Evolutionary conservation across 2,329 filamentous ascomycete genomes (phyloP).

Genomic region (Fusarium papillatum): DNA sequence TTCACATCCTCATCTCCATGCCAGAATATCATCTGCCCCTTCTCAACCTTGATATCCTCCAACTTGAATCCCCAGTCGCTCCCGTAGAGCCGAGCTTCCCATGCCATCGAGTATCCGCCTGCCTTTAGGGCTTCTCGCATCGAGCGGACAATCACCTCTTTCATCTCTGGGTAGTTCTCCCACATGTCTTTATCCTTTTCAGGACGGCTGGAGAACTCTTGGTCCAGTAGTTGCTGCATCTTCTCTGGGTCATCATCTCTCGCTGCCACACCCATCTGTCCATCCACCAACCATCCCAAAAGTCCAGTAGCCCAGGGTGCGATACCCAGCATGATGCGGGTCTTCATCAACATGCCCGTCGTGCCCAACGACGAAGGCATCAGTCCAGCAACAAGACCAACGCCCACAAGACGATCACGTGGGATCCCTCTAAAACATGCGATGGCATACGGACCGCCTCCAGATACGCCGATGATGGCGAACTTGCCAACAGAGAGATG

Average conservation of each 20-base stretch:
- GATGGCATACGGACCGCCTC: conserved; percentile 28
- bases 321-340: conserved; percentile 17
- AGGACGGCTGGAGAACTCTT: conserved; percentile 19
- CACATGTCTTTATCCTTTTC: conserved; percentile 12
- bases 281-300: conserved; percentile 19
- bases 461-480: conserved; percentile 17
- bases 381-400: conserved; percentile 14
- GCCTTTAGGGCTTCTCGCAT: conserved; percentile 18
- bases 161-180: neutral
- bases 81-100: conserved; percentile 25
- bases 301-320: conserved; percentile 14
- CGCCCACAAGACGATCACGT: neutral
- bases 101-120: conserved; percentile 16
- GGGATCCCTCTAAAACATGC: conserved; percentile 23
- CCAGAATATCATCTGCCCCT: conserved; percentile 28
- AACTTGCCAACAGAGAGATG: neutral
- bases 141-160: neutral
- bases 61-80: conserved; percentile 28
- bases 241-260: conserved; percentile 23
- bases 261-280: neutral
- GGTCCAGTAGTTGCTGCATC: conserved; percentile 13
- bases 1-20: conserved; percentile 26
- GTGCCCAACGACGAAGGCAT: conserved; percentile 30
- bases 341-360: conserved; percentile 20
- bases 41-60: conserved; percentile 21